Conservation (phyloP, 306 rosid species). For the Cyamopsis tetragonoloba region DNA sequence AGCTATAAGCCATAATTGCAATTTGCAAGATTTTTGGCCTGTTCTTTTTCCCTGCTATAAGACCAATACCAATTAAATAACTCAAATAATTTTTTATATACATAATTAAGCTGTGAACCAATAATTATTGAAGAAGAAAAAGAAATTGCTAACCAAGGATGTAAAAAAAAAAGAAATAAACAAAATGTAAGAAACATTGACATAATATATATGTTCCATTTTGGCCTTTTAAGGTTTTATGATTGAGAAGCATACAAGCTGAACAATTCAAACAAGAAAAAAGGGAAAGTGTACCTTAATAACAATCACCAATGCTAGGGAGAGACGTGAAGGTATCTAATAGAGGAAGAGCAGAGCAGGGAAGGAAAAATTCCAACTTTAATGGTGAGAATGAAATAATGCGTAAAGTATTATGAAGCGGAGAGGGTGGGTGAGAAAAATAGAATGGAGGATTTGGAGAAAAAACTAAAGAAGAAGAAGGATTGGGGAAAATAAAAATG, state of each 20-base stretch:
- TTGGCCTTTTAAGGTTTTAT: not conserved
- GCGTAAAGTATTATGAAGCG: not conserved
- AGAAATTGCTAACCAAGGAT: constrained; percentile 14
- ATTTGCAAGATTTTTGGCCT: not conserved
- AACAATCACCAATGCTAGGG: constrained; percentile 21
- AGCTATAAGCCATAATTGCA: not conserved
- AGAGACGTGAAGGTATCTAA: not conserved
- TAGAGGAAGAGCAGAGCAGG: not conserved
- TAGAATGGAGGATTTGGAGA: not conserved
- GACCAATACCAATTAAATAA: constrained; percentile 15
- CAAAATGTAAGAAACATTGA: not conserved
- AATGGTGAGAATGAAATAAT: constrained; percentile 20
- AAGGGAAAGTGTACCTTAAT: constrained; percentile 43
- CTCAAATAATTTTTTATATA: constrained; percentile 1
- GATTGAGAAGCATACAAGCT: not conserved
- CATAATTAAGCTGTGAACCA: not conserved
- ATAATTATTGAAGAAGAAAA: constrained; percentile 10
- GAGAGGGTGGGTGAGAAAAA: not conserved
- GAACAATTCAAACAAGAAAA: constrained; percentile 12
- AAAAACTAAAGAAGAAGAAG: not conserved
- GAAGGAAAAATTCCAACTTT: constrained; percentile 5
- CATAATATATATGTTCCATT: not conserved
- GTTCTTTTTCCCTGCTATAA: not conserved
- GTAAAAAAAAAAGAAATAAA: not conserved
- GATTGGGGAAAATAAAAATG: not conserved